Evolutionary conservation across 1,284 basidiomycete genomes (phyloP).

Genomic region (Cutaneotrichosporon sp.): DNA sequence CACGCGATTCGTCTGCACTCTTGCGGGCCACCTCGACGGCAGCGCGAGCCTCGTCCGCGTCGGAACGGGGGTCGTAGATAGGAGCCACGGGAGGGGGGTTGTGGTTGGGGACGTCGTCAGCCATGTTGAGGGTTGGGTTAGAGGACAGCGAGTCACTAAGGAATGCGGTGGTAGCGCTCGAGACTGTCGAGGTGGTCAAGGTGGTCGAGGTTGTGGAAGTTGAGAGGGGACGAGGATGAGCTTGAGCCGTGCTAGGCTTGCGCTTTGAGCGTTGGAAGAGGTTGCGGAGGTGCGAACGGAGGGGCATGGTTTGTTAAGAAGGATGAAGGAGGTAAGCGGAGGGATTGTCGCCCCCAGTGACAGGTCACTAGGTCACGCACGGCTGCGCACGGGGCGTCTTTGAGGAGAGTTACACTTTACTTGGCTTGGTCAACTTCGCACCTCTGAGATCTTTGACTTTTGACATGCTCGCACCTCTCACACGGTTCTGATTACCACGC

Average conservation of each 20-base stretch:
- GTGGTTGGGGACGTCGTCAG: neutral
- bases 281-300: constrained; percentile 3
- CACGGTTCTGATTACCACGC: neutral
- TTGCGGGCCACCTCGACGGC: neutral
- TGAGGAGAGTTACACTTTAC: neutral
- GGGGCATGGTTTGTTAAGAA: neutral
- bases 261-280: neutral
- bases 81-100: neutral
- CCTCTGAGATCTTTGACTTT: neutral
- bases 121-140: neutral
- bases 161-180: neutral
- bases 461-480: neutral
- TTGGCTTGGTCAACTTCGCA: too few relatives aligned
- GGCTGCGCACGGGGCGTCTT: neutral
- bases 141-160: neutral
- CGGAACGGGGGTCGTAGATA: neutral
- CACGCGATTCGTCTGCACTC: neutral
- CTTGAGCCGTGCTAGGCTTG: neutral
- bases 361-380: neutral
- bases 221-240: neutral
- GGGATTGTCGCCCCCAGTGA: neutral
- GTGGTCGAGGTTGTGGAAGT: neutral
- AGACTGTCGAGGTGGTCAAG: neutral
- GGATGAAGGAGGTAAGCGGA: neutral
- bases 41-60: neutral